Evolutionary conservation across 2,329 filamentous ascomycete genomes (phyloP).

Genomic region (Venturia oleaginea): DNA sequence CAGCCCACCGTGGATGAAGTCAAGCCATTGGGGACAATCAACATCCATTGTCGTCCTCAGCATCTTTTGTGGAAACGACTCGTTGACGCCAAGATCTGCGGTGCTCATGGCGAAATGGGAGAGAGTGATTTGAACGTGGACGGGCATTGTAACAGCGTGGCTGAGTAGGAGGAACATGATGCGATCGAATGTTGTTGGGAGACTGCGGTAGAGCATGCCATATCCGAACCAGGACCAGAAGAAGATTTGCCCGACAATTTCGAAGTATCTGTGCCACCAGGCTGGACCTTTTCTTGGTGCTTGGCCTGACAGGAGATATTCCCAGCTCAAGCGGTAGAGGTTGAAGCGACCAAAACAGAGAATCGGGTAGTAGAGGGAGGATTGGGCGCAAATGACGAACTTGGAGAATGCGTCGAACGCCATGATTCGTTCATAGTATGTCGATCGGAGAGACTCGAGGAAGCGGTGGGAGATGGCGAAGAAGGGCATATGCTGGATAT

Average conservation of each 20-base stretch:
- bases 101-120: slow-evolving; percentile 67
- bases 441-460: slow-evolving; percentile 53
- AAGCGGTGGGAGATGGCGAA: slow-evolving; percentile 60
- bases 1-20: slow-evolving; percentile 62
- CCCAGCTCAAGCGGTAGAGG: slow-evolving; percentile 59
- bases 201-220: slow-evolving; percentile 48
- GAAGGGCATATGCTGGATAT: slow-evolving; percentile 69
- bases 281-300: slow-evolving; percentile 51
- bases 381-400: slow-evolving; percentile 51
- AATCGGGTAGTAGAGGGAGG: slow-evolving; percentile 60
- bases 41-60: slow-evolving; percentile 66
- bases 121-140: slow-evolving; percentile 64
- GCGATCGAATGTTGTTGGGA: slow-evolving; percentile 50
- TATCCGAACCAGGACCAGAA: slow-evolving; percentile 65
- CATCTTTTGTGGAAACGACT: slow-evolving; percentile 62
- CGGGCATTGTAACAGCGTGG: slow-evolving; percentile 56
- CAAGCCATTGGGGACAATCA: slow-evolving; percentile 61
- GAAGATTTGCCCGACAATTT: slow-evolving; percentile 52
- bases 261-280: slow-evolving; percentile 59
- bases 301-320: slow-evolving; percentile 49
- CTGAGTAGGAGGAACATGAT: slow-evolving; percentile 54
- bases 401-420: slow-evolving; percentile 53
- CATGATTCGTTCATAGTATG: slow-evolving; percentile 58
- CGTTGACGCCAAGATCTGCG: slow-evolving; percentile 51
- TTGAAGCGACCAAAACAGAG: slow-evolving; percentile 64